Base-by-base conservation (phyloP, 2,329 filamentous ascomycete genomes). In the Pestalotiopsis sp. region DNA sequence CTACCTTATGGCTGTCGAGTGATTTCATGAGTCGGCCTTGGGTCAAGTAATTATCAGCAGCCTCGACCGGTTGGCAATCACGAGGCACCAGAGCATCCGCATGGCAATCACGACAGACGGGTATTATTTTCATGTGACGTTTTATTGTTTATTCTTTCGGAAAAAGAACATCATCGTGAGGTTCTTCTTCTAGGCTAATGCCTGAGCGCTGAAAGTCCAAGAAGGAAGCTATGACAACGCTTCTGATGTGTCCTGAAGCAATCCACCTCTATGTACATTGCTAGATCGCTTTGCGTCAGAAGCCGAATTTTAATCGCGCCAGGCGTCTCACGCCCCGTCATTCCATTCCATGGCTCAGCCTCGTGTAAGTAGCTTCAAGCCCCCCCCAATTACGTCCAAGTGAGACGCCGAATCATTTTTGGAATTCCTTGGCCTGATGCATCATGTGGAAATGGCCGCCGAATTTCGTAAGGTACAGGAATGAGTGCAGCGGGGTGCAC, bases 171-270 rank as follows among this genome's bases (percentile, higher is more conserved):
- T 35, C 30, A 9, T 52, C 44, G 44, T 52, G 17, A 52, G 20
- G 20, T 52, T 52, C 44, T 22, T 48, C 40, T 48, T 52, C 44
- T 22, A n/a, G 44, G 17, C 17, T n/a, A 52, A 20, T 52, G 44
- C 7, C 44, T 20, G 9, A n/a, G 17, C 17, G 17, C 17, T 20
- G 17, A 52, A 22, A 52, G 44, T 52, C 44, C 44, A 52, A 38
- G 58, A 61, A 61, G 22, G 22, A 58, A 58, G 58, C 58, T 61
- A 61, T 63, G 22, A 44, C 60, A 30, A 44, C 24, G 60, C 60
- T 63, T 22, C 20, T 40, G 22, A 26, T 63, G 20, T 63, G 60
- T 63, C 20, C 60, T 39, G 44, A 61, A 61, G 26, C 60, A 63
- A 20, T 44, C 38, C 60, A 22, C 39, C 24, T 63, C 24, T 35